These are phyloP conservation scores for Schizonepeta tenuifolia DNA, from an alignment of 257 asterid genomes.

Conservation along the genomic window DNA sequence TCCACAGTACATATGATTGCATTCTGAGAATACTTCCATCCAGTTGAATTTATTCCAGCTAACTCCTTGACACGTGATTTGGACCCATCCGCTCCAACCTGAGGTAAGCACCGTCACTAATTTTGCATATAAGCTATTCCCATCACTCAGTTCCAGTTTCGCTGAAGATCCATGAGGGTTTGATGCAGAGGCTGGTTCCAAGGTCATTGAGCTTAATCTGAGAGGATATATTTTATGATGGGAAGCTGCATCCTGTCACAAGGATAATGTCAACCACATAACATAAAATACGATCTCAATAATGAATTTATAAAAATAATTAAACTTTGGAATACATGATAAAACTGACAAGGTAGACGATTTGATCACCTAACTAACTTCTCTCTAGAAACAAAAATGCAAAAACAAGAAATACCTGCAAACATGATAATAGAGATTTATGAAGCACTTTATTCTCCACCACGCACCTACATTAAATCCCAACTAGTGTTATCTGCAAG, in stretches of 20 bases:
- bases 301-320: neutral
- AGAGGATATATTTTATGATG: constrained; percentile 68
- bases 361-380: constrained; percentile 13
- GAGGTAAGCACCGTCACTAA: constrained; percentile 47
- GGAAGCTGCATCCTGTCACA: constrained; percentile 57
- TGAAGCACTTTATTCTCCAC: constrained; percentile 99
- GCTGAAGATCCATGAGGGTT: constrained; percentile 57
- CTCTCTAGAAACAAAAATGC: neutral
- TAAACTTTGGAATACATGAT: neutral
- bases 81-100: constrained; percentile 99
- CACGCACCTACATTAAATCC: constrained; percentile 76
- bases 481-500: constrained; percentile 38
- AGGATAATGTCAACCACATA: constrained; percentile 14
- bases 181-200: constrained; percentile 47
- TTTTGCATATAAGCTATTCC: constrained; percentile 72
- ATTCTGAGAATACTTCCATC: constrained; percentile 90
- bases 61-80: constrained; percentile 89
- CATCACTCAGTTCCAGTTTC: constrained; percentile 75
- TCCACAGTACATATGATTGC: constrained; percentile 92
- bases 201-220: constrained; percentile 71
- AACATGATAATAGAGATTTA: constrained; percentile 65
- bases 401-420: constrained; percentile 61
- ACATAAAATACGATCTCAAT: constrained; percentile 8
- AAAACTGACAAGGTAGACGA: neutral
- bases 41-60: constrained; percentile 85